These are phyloP conservation scores for Berberis vulgaris DNA, from an alignment of 164 flowering plant species.

Conservation along the genomic window DNA sequence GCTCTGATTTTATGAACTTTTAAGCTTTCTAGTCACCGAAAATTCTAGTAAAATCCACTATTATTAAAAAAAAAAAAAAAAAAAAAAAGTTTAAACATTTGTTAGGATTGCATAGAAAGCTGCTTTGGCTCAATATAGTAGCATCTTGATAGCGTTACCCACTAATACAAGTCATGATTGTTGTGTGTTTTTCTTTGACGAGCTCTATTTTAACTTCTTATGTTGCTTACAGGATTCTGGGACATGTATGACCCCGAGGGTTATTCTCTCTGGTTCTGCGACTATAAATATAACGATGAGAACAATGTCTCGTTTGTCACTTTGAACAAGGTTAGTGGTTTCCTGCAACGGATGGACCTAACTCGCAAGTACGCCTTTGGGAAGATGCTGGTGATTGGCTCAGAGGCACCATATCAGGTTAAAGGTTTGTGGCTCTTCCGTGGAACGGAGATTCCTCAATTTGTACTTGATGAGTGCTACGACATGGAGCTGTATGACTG, in stretches of 20 bases:
- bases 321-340: slow-evolving; percentile 61
- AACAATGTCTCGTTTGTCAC: slow-evolving; percentile 88
- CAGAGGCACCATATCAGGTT: slow-evolving; percentile 71
- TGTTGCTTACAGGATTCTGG: slow-evolving; percentile 72
- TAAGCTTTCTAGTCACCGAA: too few relatives aligned
- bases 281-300: slow-evolving; percentile 70
- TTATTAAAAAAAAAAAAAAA: too few relatives aligned
- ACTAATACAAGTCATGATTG: too few relatives aligned
- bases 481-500: slow-evolving; percentile 86
- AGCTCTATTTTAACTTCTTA: neutral
- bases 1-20: too few relatives aligned
- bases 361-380: slow-evolving; percentile 92
- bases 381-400: slow-evolving; percentile 78
- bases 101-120: too few relatives aligned
- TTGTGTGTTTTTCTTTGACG: neutral
- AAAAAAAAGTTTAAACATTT: too few relatives aligned
- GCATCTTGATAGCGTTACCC: too few relatives aligned
- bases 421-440: slow-evolving; percentile 98
- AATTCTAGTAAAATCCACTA: too few relatives aligned
- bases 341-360: slow-evolving; percentile 78
- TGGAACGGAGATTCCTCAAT: slow-evolving; percentile 73
- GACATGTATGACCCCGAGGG: slow-evolving; percentile 99
- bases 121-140: too few relatives aligned
- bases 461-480: slow-evolving; percentile 73
- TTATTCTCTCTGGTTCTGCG: slow-evolving; percentile 65